Percentiles rank a stretch among this genome's conserved stretches.
phyloP scores from a whole-genome alignment of 129 eudicot species.

The Gnaphalium uliginosum region DNA sequence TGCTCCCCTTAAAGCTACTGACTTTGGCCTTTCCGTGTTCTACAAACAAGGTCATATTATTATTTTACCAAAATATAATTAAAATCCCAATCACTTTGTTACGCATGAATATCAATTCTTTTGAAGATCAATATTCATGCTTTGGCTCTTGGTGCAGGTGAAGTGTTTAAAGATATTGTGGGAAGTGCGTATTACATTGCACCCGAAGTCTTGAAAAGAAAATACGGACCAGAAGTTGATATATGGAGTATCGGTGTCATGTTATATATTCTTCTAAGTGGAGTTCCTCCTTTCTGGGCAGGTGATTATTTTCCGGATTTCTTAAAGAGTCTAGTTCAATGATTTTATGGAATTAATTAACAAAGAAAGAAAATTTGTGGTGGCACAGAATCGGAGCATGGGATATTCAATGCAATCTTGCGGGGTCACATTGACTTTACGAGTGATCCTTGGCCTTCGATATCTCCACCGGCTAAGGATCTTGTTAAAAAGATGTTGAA shows the following conservation, averaged over 20 bases:
- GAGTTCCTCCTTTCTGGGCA: slow-evolving; percentile 98
- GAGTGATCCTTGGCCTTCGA: slow-evolving; percentile 79
- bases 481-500: slow-evolving; percentile 74
- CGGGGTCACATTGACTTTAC: slow-evolving; percentile 68
- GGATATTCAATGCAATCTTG: slow-evolving; percentile 77
- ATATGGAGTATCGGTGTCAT: slow-evolving; percentile 92
- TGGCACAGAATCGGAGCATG: slow-evolving; percentile 76
- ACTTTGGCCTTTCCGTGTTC: slow-evolving; percentile 88
- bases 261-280: slow-evolving; percentile 82
- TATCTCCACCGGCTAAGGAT: slow-evolving; percentile 72
- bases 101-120: not conserved
- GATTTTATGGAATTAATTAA: not conserved
- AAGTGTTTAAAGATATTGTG: slow-evolving; percentile 72
- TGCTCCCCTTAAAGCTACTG: slow-evolving; percentile 84
- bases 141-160: slow-evolving; percentile 49
- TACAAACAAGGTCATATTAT: slow-evolving; percentile 60
- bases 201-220: slow-evolving; percentile 90
- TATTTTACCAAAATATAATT: too few relatives aligned
- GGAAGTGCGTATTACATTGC: slow-evolving; percentile 95
- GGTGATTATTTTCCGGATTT: slow-evolving; percentile 39
- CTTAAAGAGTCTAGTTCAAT: not conserved
- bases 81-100: too few relatives aligned
- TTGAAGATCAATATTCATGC: not conserved
- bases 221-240: slow-evolving; percentile 90
- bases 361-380: not conserved